Conservation (phyloP, 129 eudicot species). For the Artemisia annua region DNA sequence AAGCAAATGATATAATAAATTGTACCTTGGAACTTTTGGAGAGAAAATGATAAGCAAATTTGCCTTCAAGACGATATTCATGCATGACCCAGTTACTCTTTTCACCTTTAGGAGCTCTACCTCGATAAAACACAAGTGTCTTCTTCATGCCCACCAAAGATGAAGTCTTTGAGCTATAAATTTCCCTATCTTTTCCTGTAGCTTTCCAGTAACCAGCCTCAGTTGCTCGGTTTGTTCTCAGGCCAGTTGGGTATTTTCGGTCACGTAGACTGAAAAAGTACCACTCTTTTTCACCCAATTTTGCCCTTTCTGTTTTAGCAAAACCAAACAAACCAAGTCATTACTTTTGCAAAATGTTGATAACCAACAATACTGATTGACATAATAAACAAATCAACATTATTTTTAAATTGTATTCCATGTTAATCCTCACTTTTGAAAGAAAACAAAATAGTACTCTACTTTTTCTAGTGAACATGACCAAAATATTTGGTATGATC, state of each 20-base stretch:
- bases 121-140: conserved; percentile 87
- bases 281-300: conserved; percentile 95
- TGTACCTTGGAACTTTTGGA: conserved; percentile 67
- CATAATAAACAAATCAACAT: too few relatives aligned
- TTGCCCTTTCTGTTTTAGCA: conserved; percentile 53
- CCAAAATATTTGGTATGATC: too few relatives aligned
- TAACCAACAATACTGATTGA: too few relatives aligned
- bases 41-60: conserved; percentile 75
- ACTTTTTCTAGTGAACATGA: too few relatives aligned
- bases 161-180: conserved; percentile 68
- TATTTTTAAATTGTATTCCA: too few relatives aligned
- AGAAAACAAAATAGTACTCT: too few relatives aligned
- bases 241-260: conserved; percentile 87
- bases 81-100: conserved; percentile 97
- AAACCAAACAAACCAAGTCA: background rate
- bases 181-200: conserved; percentile 88
- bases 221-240: conserved; percentile 84
- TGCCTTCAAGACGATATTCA: conserved; percentile 92
- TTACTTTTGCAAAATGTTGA: background rate
- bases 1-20: background rate
- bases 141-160: conserved; percentile 89
- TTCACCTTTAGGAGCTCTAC: conserved; percentile 92
- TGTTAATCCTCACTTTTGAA: too few relatives aligned
- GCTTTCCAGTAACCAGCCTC: conserved; percentile 97
- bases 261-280: conserved; percentile 85